Evolutionary conservation across 1,284 basidiomycete species (phyloP).

Genomic region (Ganoderma multipileum): DNA sequence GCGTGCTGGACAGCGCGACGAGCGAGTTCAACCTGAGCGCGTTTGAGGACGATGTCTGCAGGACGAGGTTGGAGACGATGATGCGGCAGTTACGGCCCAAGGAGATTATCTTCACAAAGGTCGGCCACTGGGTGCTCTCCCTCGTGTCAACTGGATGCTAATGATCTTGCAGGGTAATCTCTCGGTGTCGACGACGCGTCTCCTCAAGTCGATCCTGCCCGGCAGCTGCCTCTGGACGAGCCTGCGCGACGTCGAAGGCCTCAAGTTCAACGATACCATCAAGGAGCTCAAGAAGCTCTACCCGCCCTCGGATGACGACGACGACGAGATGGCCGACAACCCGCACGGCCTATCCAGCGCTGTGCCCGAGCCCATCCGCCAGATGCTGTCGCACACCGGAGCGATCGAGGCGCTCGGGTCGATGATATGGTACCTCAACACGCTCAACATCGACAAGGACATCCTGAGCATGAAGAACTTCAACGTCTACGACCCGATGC

Average conservation of each 20-base stretch:
- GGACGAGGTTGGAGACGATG: conserved; percentile 93
- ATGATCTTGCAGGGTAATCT: conserved; percentile 70
- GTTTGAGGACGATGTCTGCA: conserved; percentile 92
- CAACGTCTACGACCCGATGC: conserved; percentile 96
- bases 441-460: conserved; percentile 94
- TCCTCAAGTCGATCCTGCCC: conserved; percentile 83
- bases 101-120: conserved; percentile 93
- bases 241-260: conserved; percentile 84
- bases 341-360: conserved; percentile 49
- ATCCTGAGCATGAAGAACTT: conserved; percentile 94
- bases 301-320: conserved; percentile 47
- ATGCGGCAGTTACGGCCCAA: conserved; percentile 93
- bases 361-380: conserved; percentile 79
- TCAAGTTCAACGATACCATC: conserved; percentile 76
- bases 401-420: conserved; percentile 88
- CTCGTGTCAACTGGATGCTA: background rate
- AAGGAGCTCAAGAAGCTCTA: conserved; percentile 77
- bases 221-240: conserved; percentile 87
- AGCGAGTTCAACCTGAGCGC: conserved; percentile 93
- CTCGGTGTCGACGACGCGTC: conserved; percentile 79
- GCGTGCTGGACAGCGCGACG: conserved; percentile 95
- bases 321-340: conserved; percentile 53
- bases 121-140: conserved; percentile 36
- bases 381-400: conserved; percentile 68
- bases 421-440: conserved; percentile 88